A percentile compares a stretch with the other conserved stretches of the same genome.
Conservation (phyloP, 2,329 filamentous ascomycete genomes). For the Dryadomyces sulphureus region DNA sequence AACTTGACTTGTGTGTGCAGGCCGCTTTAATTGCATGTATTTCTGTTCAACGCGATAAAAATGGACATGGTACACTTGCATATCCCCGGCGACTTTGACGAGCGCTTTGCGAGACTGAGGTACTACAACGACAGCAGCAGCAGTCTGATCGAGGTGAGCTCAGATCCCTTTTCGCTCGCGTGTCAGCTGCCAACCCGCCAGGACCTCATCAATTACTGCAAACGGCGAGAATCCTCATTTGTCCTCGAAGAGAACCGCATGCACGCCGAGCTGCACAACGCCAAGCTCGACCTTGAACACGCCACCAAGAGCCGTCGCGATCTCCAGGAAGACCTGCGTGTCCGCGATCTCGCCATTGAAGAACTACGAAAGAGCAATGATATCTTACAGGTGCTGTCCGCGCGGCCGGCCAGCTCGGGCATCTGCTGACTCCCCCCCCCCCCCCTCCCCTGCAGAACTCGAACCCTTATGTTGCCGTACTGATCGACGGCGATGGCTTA, state of each 20-base stretch:
- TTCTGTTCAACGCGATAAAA: background rate
- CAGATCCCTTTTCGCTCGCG: background rate
- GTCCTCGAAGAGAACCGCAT: constrained; percentile 29
- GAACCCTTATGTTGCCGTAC: constrained; percentile 44
- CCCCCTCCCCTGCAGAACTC: too few species aligned
- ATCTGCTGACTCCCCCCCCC: too few species aligned
- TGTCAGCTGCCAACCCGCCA: constrained; percentile 10
- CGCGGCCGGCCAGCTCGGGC: too few species aligned
- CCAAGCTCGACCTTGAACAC: constrained; percentile 34
- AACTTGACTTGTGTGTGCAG: background rate
- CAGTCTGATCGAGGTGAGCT: background rate
- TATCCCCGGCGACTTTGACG: background rate
- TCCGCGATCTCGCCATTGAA: background rate
- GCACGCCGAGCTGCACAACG: constrained; percentile 24
- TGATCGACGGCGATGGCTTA: constrained; percentile 50
- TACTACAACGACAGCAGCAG: background rate
- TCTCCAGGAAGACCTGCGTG: constrained; percentile 30
- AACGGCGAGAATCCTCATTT: constrained; percentile 27
- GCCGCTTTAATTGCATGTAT: background rate
- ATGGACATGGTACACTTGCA: background rate
- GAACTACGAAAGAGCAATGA: constrained; percentile 16
- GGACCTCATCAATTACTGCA: constrained; percentile 32
- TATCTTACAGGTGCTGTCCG: constrained; percentile 33
- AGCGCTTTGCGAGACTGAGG: background rate
- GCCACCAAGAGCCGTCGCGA: constrained; percentile 32